Evolutionary conservation across 345 rosid genomes (phyloP), one percentile per base, ranked within the genome.

Genomic region (Bruguiera parviflora): DNA sequence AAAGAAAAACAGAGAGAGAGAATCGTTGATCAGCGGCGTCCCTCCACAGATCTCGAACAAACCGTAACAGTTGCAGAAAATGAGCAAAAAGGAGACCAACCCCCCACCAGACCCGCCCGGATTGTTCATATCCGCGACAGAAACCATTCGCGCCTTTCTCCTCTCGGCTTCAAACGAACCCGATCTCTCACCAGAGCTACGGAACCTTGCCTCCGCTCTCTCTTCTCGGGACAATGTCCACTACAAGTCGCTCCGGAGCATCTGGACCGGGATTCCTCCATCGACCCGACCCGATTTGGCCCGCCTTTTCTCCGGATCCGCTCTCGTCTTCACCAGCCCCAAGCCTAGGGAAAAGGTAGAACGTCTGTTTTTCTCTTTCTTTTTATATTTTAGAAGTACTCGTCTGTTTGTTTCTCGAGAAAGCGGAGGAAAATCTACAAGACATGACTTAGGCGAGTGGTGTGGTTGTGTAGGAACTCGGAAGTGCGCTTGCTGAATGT

Each of bases 271-370:
- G 19, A 81, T 86, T 29, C 65, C 58, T 43, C 83, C 85, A 0
- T 77, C 74, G 0, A 70, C 78, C n/a, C 80, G 95, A 27, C 96
- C 96, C 5, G 78, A 72, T 1, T 77, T 89, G 71, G 63, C 62
- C 61, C 62, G 53, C 46, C 80, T 94, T 43, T 84, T 88, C 79
- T 79, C 84, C 8, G 87, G 88, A 35, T 77, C 94, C 18, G 69
- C 66, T 49, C 86, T 89, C 76, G 68, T 91, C 67, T 83, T 94
- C 71, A 55, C 69, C 63, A 80, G 91, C 69, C 92, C 97, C 37
- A 87, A 80, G 66, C 97, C 92, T 0, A 79, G 98, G 71, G 90
- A 83, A 73, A 94, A 91, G 95, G 98, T 91, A 20, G 11, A 5
- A 9, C 15, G 1, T 57, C 19, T 55, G 27, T 70, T 27, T 33